Evolutionary conservation across 202 grass and related monocot species (phyloP).

Genomic region (Miscanthus sacchariflorus): DNA sequence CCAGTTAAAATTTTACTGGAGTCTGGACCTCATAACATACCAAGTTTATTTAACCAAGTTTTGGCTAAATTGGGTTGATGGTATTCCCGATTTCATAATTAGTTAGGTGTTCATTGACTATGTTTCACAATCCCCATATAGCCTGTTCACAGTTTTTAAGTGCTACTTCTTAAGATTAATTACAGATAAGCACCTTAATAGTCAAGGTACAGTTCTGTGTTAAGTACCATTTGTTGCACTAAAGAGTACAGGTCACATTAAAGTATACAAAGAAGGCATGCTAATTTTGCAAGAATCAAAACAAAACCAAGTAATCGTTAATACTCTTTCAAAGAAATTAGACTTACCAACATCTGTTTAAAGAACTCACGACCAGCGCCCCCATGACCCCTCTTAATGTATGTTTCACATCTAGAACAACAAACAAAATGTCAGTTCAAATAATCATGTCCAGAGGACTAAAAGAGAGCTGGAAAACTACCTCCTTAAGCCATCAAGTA

Average conservation of each 20-base stretch:
- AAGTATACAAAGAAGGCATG: constrained; percentile 3
- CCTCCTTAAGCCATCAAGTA: constrained; percentile 70
- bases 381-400: constrained; percentile 51
- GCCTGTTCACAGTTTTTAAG: neutral
- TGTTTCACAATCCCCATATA: neutral
- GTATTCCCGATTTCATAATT: neutral
- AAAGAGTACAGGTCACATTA: neutral
- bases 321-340: neutral
- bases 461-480: constrained; percentile 37
- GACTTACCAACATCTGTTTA: constrained; percentile 53
- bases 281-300: constrained; percentile 8
- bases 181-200: neutral
- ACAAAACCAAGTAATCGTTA: neutral
- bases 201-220: constrained; percentile 4
- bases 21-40: neutral
- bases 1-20: neutral
- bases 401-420: constrained; percentile 53
- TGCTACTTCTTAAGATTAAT: neutral
- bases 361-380: constrained; percentile 43
- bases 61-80: neutral
- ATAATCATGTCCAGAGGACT: constrained; percentile 17
- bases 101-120: neutral
- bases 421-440: constrained; percentile 19
- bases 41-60: neutral
- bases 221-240: neutral